A percentile compares a stretch with the other conserved stretches of the same genome.
Evolutionary conservation across 2,329 filamentous ascomycete genomes (phyloP).

Genomic region (Elsinoe perseae): DNA sequence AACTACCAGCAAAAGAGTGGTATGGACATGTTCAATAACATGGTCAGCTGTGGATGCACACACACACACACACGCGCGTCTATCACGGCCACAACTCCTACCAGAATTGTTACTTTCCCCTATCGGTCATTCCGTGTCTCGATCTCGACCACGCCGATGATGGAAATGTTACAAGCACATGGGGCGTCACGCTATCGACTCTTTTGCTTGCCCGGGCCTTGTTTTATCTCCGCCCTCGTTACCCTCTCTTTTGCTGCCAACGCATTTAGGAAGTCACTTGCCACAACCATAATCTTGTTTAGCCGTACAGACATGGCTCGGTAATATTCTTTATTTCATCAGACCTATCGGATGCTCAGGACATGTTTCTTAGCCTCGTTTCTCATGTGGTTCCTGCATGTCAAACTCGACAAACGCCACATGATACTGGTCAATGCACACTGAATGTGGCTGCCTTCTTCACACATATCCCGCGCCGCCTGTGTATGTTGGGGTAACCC

Average conservation of each 20-base stretch:
- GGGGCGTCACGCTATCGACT: slow-evolving; percentile 4
- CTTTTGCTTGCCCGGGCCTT: not conserved
- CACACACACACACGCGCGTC: not conserved
- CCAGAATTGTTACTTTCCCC: not conserved
- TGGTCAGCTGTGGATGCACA: not conserved
- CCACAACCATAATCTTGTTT: not conserved
- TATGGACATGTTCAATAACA: not conserved
- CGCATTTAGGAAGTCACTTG: not conserved
- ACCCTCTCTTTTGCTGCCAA: not conserved
- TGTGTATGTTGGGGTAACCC: not conserved
- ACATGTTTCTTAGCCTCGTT: not conserved
- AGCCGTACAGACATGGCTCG: not conserved
- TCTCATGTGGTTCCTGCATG: not conserved
- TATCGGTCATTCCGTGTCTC: not conserved
- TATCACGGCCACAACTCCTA: not conserved
- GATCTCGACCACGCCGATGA: slow-evolving; percentile 1
- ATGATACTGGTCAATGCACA: not conserved
- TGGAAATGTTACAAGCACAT: slow-evolving; percentile 5
- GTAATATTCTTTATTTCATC: not conserved
- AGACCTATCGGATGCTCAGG: not conserved
- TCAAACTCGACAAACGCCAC: slow-evolving; percentile 4
- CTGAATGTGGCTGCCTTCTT: not conserved
- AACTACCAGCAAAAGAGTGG: not conserved
- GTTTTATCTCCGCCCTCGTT: not conserved
- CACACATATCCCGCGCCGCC: not conserved